Base-by-base conservation (phyloP, 2,329 filamentous ascomycete genomes). In the Pseudogymnoascus sp. region DNA sequence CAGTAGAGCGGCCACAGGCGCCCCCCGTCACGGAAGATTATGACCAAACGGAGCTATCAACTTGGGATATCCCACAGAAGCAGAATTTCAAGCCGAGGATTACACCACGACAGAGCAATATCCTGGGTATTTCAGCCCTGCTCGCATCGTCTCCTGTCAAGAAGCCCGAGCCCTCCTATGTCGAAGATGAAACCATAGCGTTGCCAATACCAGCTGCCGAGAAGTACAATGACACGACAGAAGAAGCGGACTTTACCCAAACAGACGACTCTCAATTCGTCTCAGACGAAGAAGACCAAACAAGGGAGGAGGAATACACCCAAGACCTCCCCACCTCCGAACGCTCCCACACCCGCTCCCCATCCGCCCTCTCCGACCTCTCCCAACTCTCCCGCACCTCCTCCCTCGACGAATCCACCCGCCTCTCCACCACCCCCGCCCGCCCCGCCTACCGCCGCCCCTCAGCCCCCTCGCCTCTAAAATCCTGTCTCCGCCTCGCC, bases 21-120 rank as follows among this genome's bases (percentile, higher is more conserved):
- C 31, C 14, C 7, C 28, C 31, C n/a, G 19, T 25, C 8, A 11
- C 19, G n/a, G 3, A 62, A 13, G 25, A 25, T n/a, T 23, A 41
- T 23, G 31, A 21, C 25, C n/a, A 14, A 13, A 16, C 45, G 6
- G 45, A 62, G 48, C 23, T 51, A 8, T 62, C 57, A 1, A 28
- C 36, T 43, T 70, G 65, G 64, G 69, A 71, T 10, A 71, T 73
- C 28, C 71, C 72, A 14, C 72, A 74, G 54, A 74, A 73, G 61
- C 63, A 68, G 23, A 73, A 73, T 60, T 74, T 74, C 57, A 67
- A 70, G 7, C 72, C 73, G 31, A 67, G 67, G 6, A 51, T 51
- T 51, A 51, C 45, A 51, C 65, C 64, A 43, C 67, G 71, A 10
- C 67, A 69, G 21, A 68, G 63, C 51, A 62, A 64, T 13, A 65